phyloP scores from a whole-genome alignment of 2,329 filamentous ascomycete species.

The Davidsoniella virescens region DNA sequence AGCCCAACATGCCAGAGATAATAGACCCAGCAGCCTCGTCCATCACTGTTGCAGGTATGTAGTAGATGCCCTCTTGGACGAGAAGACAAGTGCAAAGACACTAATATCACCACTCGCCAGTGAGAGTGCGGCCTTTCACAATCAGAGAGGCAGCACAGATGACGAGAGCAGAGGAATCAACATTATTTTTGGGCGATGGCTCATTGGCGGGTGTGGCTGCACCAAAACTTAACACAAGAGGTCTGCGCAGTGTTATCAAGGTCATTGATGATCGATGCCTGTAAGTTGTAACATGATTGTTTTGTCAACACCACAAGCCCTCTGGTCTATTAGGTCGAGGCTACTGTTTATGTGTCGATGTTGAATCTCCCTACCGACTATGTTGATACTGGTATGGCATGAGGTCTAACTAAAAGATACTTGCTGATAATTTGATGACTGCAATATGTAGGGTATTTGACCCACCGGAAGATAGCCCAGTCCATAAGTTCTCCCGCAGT shows the following conservation, averaged over 20 bases:
- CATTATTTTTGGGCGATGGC: constrained; percentile 88
- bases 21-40: constrained; percentile 35
- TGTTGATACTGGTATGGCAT: too few species aligned
- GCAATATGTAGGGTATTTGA: constrained; percentile 63
- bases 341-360: too few species aligned
- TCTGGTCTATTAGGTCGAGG: too few species aligned
- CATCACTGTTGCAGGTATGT: constrained; percentile 41
- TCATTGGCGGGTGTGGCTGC: constrained; percentile 76
- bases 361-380: too few species aligned
- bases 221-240: constrained; percentile 71
- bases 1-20: constrained; percentile 8
- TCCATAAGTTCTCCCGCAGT: constrained; percentile 72
- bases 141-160: constrained; percentile 93
- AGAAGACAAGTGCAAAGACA: constrained; percentile 3
- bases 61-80: neutral
- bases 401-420: too few species aligned
- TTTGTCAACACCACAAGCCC: neutral
- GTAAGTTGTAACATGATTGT: constrained; percentile 37
- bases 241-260: constrained; percentile 83
- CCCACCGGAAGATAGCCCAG: constrained; percentile 83
- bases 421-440: too few species aligned
- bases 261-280: constrained; percentile 91
- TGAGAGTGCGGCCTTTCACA: constrained; percentile 55
- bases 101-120: constrained; percentile 26
- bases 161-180: constrained; percentile 63